These are phyloP conservation scores for Ustilago cynodontis DNA, from an alignment of 1,284 basidiomycete species.

Conservation along the genomic window DNA sequence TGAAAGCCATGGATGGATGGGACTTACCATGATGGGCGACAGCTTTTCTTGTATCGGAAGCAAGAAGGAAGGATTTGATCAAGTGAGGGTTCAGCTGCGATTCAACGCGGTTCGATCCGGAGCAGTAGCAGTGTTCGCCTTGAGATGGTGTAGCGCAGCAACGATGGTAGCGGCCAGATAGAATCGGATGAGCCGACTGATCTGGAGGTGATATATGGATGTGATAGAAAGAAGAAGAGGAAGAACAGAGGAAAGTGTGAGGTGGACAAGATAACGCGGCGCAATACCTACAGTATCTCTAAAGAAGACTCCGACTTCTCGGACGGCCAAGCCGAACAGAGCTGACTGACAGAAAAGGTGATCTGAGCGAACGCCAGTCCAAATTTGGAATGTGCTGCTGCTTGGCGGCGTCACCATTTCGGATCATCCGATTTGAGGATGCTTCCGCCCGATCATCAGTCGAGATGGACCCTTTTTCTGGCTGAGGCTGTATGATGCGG, in stretches of 20 bases:
- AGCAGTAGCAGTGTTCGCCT: neutral
- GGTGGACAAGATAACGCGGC: too few relatives aligned
- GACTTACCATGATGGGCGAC: constrained; percentile 32
- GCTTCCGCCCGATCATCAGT: neutral
- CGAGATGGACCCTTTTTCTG: neutral
- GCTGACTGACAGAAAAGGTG: neutral
- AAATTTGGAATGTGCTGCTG: neutral
- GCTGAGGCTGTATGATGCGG: constrained; percentile 8
- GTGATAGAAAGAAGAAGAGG: neutral
- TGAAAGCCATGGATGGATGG: neutral
- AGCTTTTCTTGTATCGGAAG: neutral
- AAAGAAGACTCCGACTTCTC: neutral
- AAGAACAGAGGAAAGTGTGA: neutral
- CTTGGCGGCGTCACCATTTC: constrained; percentile 5
- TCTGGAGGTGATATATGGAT: constrained; percentile 2
- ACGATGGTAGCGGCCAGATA: neutral
- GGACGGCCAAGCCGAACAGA: too few relatives aligned
- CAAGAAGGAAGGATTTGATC: neutral
- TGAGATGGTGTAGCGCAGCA: constrained; percentile 14
- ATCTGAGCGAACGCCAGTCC: constrained; percentile 16
- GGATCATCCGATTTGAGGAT: neutral
- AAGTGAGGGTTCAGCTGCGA: neutral
- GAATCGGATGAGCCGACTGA: constrained; percentile 1
- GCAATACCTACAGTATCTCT: too few relatives aligned
- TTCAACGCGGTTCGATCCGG: neutral